phyloP scores from a whole-genome alignment of 139 green algal genomes.

The Tetraselmis chui region DNA sequence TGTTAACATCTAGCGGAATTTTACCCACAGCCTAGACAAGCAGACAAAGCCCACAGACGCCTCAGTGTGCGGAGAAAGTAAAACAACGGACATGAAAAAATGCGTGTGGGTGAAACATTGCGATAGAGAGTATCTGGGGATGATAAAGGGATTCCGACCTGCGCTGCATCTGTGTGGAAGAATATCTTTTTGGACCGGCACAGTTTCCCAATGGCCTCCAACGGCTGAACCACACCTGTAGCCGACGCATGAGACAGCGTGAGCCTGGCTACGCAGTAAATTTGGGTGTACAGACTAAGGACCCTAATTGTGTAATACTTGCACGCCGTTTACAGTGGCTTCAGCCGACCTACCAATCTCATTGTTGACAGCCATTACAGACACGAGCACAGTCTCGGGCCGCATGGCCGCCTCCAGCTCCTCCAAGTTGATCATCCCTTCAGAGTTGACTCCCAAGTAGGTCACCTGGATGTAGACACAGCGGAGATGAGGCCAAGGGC shows the following conservation, averaged over 20 bases:
- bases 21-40: conserved; percentile 82
- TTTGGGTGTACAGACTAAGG: neutral
- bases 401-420: conserved; percentile 71
- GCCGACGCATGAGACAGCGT: too few relatives aligned
- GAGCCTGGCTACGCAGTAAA: neutral
- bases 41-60: neutral
- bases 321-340: neutral
- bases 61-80: too few relatives aligned
- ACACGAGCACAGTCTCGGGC: conserved; percentile 84
- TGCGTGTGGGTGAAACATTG: too few relatives aligned
- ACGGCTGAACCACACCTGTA: conserved; percentile 73
- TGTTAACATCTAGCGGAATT: conserved; percentile 86
- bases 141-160: too few relatives aligned
- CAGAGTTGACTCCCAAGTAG: conserved; percentile 84
- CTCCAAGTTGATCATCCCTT: conserved; percentile 81
- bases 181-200: conserved; percentile 76
- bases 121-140: too few relatives aligned
- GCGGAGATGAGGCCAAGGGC: too few relatives aligned
- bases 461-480: too few relatives aligned
- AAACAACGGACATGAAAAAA: too few relatives aligned
- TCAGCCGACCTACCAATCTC: conserved; percentile 73
- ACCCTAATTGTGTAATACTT: neutral
- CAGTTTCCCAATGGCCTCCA: conserved; percentile 83
- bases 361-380: conserved; percentile 97
- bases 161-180: conserved; percentile 94